Conservation (phyloP, 176 grass and related monocot species). For the Bolboschoenus planiculmis region DNA sequence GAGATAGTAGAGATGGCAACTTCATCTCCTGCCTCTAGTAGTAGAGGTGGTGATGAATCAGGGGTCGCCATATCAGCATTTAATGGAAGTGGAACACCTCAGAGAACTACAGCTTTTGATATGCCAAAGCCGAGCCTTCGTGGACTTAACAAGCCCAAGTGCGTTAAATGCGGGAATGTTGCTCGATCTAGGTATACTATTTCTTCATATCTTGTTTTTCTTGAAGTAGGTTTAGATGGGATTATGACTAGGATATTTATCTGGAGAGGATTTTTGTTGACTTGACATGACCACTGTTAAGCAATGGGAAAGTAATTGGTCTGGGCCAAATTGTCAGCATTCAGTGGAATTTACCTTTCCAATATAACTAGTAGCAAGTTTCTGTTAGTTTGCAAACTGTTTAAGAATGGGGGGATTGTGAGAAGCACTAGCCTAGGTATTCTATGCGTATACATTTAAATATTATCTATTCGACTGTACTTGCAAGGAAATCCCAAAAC, state of each 20-base stretch:
- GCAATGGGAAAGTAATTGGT: not conserved
- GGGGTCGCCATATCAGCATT: not conserved
- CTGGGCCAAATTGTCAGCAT: not conserved
- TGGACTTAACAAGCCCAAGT: conserved; percentile 96
- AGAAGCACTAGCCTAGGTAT: not conserved
- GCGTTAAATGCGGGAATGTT: conserved; percentile 90
- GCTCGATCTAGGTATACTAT: conserved; percentile 77
- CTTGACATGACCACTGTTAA: not conserved
- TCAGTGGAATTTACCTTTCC: not conserved
- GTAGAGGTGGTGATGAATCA: conserved; percentile 26
- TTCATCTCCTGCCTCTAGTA: conserved; percentile 35
- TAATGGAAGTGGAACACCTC: conserved; percentile 55
- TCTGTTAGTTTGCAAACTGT: not conserved
- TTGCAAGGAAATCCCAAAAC: not conserved
- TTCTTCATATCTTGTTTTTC: not conserved
- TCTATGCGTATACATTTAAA: not conserved
- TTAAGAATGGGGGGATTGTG: not conserved
- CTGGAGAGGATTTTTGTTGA: not conserved
- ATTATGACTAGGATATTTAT: not conserved
- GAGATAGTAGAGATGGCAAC: conserved; percentile 24
- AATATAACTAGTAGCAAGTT: not conserved
- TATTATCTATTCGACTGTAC: not conserved
- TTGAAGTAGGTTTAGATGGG: not conserved
- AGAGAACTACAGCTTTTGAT: conserved; percentile 49
- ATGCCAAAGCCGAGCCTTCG: conserved; percentile 70